Evolutionary conservation across 805 yeast genomes (phyloP), one percentile per base, ranked within the genome.

Genomic region (Yarrowia phangngaensis): DNA sequence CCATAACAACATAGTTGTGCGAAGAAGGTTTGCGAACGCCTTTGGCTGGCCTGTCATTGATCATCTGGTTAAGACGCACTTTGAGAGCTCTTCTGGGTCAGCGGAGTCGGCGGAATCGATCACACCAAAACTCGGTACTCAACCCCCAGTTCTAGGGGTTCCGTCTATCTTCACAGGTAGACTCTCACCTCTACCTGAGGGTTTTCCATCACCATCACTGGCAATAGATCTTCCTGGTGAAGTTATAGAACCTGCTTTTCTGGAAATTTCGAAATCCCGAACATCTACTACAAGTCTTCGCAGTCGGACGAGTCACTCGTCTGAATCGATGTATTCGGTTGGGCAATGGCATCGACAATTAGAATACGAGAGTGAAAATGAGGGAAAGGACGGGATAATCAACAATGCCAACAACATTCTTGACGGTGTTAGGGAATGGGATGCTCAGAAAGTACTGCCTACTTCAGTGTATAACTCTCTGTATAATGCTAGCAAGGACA

Each of bases 31-130:
- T 69, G 82, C 94, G 5, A 90, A 90, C 65, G 92, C 96, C 0
- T 89, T 82, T 65, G 98, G 98, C 2, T 87, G 96, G 92, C 86
- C 84, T 1, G 95, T 87, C 0, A 72, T 90, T n/a, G 82, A 81
- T 33, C 95, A 90, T 63, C 58, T 89, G 55, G 84, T 83, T 1
- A 70, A 75, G 12, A 74, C 76, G 49, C 89, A 83, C 65, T 84
- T 84, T 62, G 33, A 35, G 2, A 24, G 23, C 19, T 46, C 34
- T 12, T n/a, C n/a, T n/a, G n/a, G n/a, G n/a, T n/a, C n/a, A n/a
- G n/a, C n/a, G n/a, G n/a, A n/a, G n/a, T n/a, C n/a, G n/a, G 26
- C 26, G 26, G 40, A 20, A 16, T n/a, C 20, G 20, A 31, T 14
- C 20, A 16, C 6, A 19, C 27, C 27, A 24, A 24, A 24, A 12